Percentiles rank a stretch among this genome's conserved stretches.
Evolutionary conservation across 805 yeast species (phyloP).

Genomic region (Metschnikowia proteae): DNA sequence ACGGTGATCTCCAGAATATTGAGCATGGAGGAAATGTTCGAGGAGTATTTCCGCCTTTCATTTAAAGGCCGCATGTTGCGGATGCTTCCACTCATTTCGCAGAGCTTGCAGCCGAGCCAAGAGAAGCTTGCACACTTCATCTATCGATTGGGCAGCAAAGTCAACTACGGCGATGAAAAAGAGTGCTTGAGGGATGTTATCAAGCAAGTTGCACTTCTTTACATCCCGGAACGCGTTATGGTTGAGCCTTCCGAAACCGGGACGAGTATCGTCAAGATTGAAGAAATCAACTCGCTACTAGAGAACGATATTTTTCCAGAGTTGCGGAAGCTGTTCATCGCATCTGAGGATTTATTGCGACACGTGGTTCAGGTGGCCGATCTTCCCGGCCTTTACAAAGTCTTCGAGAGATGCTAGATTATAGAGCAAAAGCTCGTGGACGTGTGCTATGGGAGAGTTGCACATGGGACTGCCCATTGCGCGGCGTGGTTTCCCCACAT

Average conservation of each 20-base stretch:
- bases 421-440: no score
- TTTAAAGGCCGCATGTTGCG: conserved; percentile 33
- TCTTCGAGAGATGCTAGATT: conserved; percentile 81
- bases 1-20: conserved; percentile 20
- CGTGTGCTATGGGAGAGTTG: not conserved
- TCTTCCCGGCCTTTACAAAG: conserved; percentile 83
- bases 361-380: conserved; percentile 83
- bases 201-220: conserved; percentile 64
- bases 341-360: conserved; percentile 47
- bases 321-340: conserved; percentile 59
- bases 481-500: conserved; percentile 3
- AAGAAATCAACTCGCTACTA: conserved; percentile 31
- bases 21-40: conserved; percentile 69
- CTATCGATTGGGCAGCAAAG: conserved; percentile 52
- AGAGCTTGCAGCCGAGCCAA: conserved; percentile 58
- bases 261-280: conserved; percentile 16
- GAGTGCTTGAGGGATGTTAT: conserved; percentile 64
- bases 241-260: conserved; percentile 14
- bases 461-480: not conserved
- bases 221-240: conserved; percentile 56
- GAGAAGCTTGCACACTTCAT: conserved; percentile 65
- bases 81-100: conserved; percentile 65
- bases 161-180: conserved; percentile 67
- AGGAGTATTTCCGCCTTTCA: conserved; percentile 63
- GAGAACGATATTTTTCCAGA: conserved; percentile 65